phyloP scores from a whole-genome alignment of 1,284 basidiomycete genomes.

The Ganoderma leucocontextum region DNA sequence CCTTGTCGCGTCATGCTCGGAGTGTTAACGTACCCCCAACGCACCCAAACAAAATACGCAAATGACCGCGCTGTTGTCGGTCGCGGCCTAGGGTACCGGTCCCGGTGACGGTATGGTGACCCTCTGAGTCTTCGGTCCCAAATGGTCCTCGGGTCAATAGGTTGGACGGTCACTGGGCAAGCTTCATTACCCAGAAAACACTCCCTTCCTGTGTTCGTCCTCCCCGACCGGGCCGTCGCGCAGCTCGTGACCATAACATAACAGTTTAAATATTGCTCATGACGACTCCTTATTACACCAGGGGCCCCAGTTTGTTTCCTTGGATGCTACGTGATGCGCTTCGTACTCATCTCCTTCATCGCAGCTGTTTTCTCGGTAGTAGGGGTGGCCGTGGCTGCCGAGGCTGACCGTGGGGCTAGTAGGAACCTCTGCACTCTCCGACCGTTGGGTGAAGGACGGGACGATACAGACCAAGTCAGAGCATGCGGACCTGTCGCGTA shows the following conservation, averaged over 20 bases:
- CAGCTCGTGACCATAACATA: background rate
- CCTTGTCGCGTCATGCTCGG: too few species aligned
- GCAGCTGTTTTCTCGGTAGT: background rate
- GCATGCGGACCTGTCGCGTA: background rate
- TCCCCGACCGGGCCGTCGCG: background rate
- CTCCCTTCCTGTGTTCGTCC: background rate
- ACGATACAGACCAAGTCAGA: slow-evolving; percentile 53
- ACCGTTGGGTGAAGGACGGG: slow-evolving; percentile 49
- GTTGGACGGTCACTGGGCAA: background rate
- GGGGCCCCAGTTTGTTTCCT: background rate
- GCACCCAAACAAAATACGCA: background rate
- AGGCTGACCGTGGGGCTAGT: background rate
- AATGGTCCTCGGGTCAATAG: background rate
- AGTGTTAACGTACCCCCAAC: too few species aligned
- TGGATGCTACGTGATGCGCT: background rate
- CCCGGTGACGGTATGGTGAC: background rate
- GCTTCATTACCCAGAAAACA: background rate
- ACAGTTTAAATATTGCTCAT: background rate
- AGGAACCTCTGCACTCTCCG: slow-evolving; percentile 43
- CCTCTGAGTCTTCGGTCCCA: background rate
- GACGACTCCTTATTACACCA: background rate
- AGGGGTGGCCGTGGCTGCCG: background rate
- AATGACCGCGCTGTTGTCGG: background rate
- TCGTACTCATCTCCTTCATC: background rate
- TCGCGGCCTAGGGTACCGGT: too few species aligned